Evolutionary conservation across 2,329 filamentous ascomycete species (phyloP).

Genomic region (Harringtonia aguacate): DNA sequence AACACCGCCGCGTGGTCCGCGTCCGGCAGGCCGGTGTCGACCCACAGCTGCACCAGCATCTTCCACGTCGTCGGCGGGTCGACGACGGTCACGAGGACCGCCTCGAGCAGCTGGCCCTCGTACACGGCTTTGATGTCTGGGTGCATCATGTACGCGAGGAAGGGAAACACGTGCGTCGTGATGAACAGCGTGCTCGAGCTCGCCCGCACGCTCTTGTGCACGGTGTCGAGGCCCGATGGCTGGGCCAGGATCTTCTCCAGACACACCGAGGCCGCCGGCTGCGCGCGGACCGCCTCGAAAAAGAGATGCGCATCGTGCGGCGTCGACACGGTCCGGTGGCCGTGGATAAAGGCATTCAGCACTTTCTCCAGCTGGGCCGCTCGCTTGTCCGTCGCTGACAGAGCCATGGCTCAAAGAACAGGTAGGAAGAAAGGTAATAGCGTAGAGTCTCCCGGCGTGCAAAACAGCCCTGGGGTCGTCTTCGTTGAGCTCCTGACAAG

Average conservation of each 20-base stretch:
- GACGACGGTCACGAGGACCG: slow-evolving; percentile 33
- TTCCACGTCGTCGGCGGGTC: slow-evolving; percentile 46
- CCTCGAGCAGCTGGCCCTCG: slow-evolving; percentile 36
- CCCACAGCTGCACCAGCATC: slow-evolving; percentile 11
- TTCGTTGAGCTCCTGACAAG: too few relatives aligned
- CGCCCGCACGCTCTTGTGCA: slow-evolving; percentile 1
- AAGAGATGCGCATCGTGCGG: slow-evolving; percentile 1
- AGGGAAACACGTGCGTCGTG: slow-evolving; percentile 3
- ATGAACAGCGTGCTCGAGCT: neutral
- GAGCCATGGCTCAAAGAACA: neutral
- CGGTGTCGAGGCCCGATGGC: neutral
- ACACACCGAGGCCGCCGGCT: neutral
- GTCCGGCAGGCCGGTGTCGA: neutral
- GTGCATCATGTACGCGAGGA: slow-evolving; percentile 28
- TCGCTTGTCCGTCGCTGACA: neutral
- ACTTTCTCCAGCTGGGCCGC: neutral
- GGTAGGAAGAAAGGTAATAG: neutral
- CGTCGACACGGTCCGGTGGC: neutral
- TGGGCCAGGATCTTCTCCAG: slow-evolving; percentile 1
- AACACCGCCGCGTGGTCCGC: neutral
- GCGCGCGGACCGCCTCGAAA: neutral
- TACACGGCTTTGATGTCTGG: slow-evolving; percentile 35
- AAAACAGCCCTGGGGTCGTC: too few relatives aligned
- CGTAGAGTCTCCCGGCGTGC: too few relatives aligned
- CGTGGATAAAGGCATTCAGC: neutral